Conservation (phyloP, 2,329 filamentous ascomycete genomes). For the Penicillium concentricum region DNA sequence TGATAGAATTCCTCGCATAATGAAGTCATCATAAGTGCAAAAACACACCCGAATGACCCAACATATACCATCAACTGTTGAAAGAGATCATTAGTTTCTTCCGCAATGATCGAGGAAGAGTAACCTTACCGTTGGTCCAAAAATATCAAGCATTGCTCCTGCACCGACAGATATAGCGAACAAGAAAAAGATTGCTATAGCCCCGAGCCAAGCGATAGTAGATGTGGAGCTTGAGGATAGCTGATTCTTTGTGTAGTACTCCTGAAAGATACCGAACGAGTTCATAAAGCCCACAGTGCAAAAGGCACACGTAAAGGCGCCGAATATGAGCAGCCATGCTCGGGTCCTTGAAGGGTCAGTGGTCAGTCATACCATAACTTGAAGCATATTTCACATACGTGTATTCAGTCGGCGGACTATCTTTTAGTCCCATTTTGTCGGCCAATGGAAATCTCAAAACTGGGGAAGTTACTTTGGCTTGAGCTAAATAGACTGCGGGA, state of each 20-base stretch:
- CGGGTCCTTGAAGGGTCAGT: slow-evolving; percentile 17
- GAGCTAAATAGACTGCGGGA: background rate
- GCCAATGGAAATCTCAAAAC: background rate
- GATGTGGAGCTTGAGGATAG: slow-evolving; percentile 28
- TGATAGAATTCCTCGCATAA: slow-evolving; percentile 39
- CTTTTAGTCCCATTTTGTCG: background rate
- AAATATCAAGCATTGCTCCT: slow-evolving; percentile 33
- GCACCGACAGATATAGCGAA: slow-evolving; percentile 29
- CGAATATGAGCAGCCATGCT: slow-evolving; percentile 30
- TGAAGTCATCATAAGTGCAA: slow-evolving; percentile 40
- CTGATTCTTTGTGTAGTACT: slow-evolving; percentile 30
- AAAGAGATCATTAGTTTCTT: too few species aligned
- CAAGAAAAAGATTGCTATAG: slow-evolving; percentile 33
- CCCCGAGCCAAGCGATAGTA: slow-evolving; percentile 37
- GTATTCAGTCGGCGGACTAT: slow-evolving; percentile 20
- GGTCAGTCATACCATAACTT: background rate
- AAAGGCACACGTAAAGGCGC: slow-evolving; percentile 32
- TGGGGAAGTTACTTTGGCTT: background rate
- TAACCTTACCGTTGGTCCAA: slow-evolving; percentile 29
- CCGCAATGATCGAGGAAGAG: too few species aligned
- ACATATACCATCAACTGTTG: slow-evolving; percentile 28
- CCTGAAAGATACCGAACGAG: slow-evolving; percentile 38
- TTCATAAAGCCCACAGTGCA: slow-evolving; percentile 42
- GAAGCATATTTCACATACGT: slow-evolving; percentile 17
- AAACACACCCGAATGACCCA: slow-evolving; percentile 29